Evolutionary conservation across 495 filamentous ascomycete species (phyloP).

Genomic region (Pyrenula aspistea): DNA sequence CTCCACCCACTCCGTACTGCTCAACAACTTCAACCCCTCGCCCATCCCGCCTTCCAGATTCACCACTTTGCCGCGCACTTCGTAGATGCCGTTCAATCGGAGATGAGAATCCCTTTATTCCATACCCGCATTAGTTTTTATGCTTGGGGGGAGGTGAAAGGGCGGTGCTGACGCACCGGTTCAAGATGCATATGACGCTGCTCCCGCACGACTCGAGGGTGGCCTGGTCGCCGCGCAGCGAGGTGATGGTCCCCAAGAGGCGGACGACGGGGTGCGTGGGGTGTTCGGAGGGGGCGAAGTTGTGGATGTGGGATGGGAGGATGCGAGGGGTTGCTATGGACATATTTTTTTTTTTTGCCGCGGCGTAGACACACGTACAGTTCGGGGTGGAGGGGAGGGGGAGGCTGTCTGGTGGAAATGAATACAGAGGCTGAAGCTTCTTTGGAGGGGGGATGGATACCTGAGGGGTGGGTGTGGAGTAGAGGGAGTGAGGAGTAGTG

Average conservation of each 20-base stretch:
- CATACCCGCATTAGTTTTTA: background rate
- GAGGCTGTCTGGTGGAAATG: too few relatives aligned
- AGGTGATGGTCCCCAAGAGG: slow-evolving; percentile 71
- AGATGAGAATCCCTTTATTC: slow-evolving; percentile 54
- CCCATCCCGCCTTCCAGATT: slow-evolving; percentile 41
- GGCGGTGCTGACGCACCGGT: slow-evolving; percentile 23
- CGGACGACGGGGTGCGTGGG: slow-evolving; percentile 56
- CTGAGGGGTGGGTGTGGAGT: too few relatives aligned
- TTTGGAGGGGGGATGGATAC: too few relatives aligned
- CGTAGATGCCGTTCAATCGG: slow-evolving; percentile 63
- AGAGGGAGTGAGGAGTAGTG: too few relatives aligned
- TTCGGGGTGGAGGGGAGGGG: too few relatives aligned
- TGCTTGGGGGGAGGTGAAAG: background rate
- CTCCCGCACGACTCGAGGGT: slow-evolving; percentile 53
- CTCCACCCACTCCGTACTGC: slow-evolving; percentile 66
- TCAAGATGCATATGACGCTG: slow-evolving; percentile 58
- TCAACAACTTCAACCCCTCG: slow-evolving; percentile 62
- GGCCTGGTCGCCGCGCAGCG: slow-evolving; percentile 71
- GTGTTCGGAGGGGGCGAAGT: slow-evolving; percentile 38
- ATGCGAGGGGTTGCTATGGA: slow-evolving; percentile 57
- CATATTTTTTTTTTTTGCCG: slow-evolving; percentile 10
- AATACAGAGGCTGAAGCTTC: too few relatives aligned
- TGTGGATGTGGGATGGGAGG: slow-evolving; percentile 52
- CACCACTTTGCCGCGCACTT: slow-evolving; percentile 87
- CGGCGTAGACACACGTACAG: too few relatives aligned